Evolutionary conservation across 768 basidiomycete species (phyloP).

Genomic region (Lentinula sp.): DNA sequence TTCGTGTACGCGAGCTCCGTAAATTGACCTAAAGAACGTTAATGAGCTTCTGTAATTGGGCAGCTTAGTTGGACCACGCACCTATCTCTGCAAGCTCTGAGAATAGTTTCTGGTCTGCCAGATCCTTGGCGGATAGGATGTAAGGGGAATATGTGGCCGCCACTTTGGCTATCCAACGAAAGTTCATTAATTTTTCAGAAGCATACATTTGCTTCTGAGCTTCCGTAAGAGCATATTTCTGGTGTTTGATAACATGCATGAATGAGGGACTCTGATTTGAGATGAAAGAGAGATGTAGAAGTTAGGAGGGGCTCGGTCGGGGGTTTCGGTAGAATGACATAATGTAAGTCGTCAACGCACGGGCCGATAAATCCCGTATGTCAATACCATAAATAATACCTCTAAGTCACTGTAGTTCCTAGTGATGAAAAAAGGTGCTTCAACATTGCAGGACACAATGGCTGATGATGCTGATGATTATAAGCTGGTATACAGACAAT

Average conservation of each 20-base stretch:
- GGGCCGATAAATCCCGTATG: no score
- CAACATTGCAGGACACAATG: no score
- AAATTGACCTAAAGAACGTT: slow-evolving; percentile 38
- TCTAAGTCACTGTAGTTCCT: no score
- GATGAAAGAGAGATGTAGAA: no score
- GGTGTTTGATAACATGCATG: neutral
- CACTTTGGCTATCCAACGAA: slow-evolving; percentile 46
- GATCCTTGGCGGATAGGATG: slow-evolving; percentile 32
- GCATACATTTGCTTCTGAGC: slow-evolving; percentile 44
- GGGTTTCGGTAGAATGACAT: neutral
- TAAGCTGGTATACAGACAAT: no score
- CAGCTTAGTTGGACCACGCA: slow-evolving; percentile 11
- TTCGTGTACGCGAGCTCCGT: slow-evolving; percentile 44
- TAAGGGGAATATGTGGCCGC: slow-evolving; percentile 39
- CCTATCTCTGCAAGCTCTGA: slow-evolving; percentile 39
- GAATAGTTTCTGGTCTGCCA: slow-evolving; percentile 29
- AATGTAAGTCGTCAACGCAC: no score
- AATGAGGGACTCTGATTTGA: neutral
- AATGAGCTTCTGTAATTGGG: neutral
- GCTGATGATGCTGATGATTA: no score
- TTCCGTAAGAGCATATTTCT: slow-evolving; percentile 23
- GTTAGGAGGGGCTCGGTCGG: neutral
- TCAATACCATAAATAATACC: no score
- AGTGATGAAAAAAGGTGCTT: no score
- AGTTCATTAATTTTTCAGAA: slow-evolving; percentile 46